Conservation (phyloP, 257 asterid species). For the Nicotiana undulata region DNA sequence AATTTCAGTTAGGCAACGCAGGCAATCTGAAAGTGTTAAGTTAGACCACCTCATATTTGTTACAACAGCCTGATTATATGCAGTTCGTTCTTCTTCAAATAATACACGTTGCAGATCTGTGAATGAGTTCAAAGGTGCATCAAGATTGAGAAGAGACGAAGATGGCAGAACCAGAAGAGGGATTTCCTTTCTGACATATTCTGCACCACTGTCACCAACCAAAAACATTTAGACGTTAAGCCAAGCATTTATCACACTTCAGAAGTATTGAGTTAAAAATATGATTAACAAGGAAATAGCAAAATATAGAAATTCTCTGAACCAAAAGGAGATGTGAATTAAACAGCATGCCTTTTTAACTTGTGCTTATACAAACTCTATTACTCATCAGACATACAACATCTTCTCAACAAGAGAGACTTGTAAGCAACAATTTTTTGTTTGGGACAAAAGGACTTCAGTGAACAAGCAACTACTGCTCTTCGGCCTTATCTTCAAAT, state of each 20-base stretch:
- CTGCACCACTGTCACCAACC: conserved; percentile 80
- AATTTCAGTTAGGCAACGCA: background rate
- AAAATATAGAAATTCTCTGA: background rate
- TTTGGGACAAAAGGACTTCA: background rate
- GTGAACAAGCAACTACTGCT: background rate
- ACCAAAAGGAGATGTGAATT: background rate
- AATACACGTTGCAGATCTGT: conserved; percentile 73
- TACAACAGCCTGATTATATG: conserved; percentile 67
- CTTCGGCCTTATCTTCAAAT: too few relatives aligned
- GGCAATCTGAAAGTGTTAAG: background rate
- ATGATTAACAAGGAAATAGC: background rate
- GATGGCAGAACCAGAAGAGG: conserved; percentile 79
- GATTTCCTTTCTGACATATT: conserved; percentile 79
- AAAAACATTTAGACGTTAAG: conserved; percentile 13
- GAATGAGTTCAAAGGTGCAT: conserved; percentile 69
- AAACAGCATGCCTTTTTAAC: background rate
- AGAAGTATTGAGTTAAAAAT: background rate
- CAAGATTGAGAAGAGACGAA: conserved; percentile 55
- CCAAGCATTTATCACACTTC: background rate
- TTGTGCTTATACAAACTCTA: background rate
- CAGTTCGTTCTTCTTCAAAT: conserved; percentile 85
- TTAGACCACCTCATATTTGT: conserved; percentile 56
- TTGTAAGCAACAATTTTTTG: background rate
- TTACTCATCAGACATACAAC: background rate
- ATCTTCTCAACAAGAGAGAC: background rate